Base-by-base conservation (phyloP, 1,139 yeast genomes). In the Waltiozyma sp. region DNA sequence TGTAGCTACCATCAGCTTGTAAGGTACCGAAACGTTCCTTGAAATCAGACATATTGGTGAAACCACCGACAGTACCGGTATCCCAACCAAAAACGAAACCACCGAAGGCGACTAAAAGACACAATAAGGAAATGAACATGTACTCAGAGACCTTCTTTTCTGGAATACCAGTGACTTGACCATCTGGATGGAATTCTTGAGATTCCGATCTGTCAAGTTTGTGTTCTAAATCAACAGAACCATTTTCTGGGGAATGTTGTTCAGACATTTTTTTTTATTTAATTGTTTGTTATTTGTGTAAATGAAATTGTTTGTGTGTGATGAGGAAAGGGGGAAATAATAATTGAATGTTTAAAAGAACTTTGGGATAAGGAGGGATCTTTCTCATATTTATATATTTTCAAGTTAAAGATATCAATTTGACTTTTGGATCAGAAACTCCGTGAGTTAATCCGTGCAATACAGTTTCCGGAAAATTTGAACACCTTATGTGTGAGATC, bases 11-110 rank as follows among this genome's bases (percentile, higher is more conserved):
- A 10, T 55, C 52, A n/a, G 47, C 34, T 16, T 26, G 33, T 14
- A 28, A 8, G 24, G 56, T 55, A 45, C 76, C 77, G 51, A 79
- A 81, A 48, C 73, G 65, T 34, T 60, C 57, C 41, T 62, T 63
- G 57, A 78, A 85, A 52, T 75, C 77, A 5, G 73, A 65, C 83
- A 80, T 80, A 53, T 77, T 79, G 57, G 80, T 70, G 53, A 81
- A 77, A 54, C 91, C 91, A 33, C 80, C 73, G 56, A 80, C 79
- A 50, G 84, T 77, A 63, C 87, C 87, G 28, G 86, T 78, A 63
- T 79, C 86, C 71, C 77, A 79, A 48, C 86, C 86, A 58, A 70
- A 80, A 47, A 78, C 75, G 51, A 76, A 68, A 55, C 84, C 84
- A 61, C 81, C 83, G 52, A 77, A 75, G 42, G 83, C 34, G 16